Percentiles rank a stretch among this genome's conserved stretches.
Evolutionary conservation across 306 rosid species (phyloP).

Genomic region (Casuarina equisetifolia): DNA sequence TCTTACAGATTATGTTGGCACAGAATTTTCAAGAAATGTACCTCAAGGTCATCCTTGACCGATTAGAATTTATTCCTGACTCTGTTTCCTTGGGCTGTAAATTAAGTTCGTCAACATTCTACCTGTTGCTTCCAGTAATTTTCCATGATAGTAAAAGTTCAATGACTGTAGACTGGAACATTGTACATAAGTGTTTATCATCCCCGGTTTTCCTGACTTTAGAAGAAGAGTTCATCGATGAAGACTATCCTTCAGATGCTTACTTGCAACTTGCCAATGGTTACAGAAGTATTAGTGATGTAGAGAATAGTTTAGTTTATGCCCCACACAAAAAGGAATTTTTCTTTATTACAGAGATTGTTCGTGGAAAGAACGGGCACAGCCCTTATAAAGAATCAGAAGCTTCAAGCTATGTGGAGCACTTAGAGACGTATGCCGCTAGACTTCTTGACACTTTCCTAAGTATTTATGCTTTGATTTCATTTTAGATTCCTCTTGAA

Average conservation of each 20-base stretch:
- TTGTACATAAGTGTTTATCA: conserved; percentile 64
- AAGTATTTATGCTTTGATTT: conserved; percentile 13
- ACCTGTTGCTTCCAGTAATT: conserved; percentile 82
- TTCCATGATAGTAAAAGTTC: conserved; percentile 38
- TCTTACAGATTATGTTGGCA: conserved; percentile 72
- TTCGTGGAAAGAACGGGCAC: conserved; percentile 47
- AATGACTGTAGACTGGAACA: conserved; percentile 69
- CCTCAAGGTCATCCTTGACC: conserved; percentile 82
- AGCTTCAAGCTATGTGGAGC: conserved; percentile 49
- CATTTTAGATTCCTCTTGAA: conserved; percentile 23
- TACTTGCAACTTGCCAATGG: conserved; percentile 69
- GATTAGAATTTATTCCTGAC: conserved; percentile 62
- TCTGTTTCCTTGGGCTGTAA: conserved; percentile 58
- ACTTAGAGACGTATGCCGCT: conserved; percentile 54
- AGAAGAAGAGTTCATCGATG: conserved; percentile 22
- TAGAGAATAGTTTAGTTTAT: conserved; percentile 79
- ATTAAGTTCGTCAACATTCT: conserved; percentile 56
- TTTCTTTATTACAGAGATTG: conserved; percentile 57
- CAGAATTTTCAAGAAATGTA: conserved; percentile 90
- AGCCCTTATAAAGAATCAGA: conserved; percentile 49
- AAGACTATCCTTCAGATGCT: conserved; percentile 23
- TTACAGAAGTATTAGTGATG: conserved; percentile 48
- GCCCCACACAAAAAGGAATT: conserved; percentile 51
- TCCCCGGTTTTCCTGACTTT: conserved; percentile 74
- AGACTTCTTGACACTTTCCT: conserved; percentile 1